Evolutionary conservation across 73 alveolate genomes (phyloP).

Genomic region (Durusdinium trenchii): DNA sequence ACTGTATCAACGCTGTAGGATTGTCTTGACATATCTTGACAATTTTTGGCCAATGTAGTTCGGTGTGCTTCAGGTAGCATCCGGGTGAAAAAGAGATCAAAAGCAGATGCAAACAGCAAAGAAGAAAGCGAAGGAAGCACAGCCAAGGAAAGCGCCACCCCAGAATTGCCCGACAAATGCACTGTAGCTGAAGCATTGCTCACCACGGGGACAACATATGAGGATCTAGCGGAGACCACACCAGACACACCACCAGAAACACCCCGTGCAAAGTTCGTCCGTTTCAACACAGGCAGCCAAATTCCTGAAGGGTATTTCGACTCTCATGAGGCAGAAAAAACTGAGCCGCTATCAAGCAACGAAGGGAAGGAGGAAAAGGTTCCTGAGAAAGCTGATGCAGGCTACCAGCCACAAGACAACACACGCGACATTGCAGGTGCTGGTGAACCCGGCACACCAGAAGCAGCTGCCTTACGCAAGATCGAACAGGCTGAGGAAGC

Average conservation of each 20-base stretch:
- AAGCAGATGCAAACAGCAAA: background rate
- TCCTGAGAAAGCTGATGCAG: background rate
- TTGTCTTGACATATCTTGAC: background rate
- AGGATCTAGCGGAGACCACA: background rate
- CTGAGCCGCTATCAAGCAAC: too few relatives aligned
- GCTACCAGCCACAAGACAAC: background rate
- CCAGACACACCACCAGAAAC: background rate
- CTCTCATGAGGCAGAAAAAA: too few relatives aligned
- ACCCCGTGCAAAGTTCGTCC: background rate
- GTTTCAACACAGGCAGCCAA: background rate
- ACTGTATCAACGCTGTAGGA: background rate
- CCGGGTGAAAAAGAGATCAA: background rate
- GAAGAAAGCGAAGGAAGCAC: background rate
- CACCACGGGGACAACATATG: background rate
- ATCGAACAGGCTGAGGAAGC: background rate
- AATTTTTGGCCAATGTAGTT: background rate
- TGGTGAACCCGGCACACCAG: background rate
- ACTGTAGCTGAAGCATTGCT: slow-evolving; percentile 7
- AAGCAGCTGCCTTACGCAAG: background rate
- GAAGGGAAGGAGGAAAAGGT: background rate
- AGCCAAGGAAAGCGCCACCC: background rate
- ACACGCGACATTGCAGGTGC: background rate
- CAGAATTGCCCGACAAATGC: slow-evolving; percentile 7
- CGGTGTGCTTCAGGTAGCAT: background rate
- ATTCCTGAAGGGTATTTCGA: background rate